A percentile compares a stretch with the other conserved stretches of the same genome.
These are phyloP conservation scores for Xylaria sp. DNA, from an alignment of 2,329 filamentous ascomycete species.

Conservation along the genomic window DNA sequence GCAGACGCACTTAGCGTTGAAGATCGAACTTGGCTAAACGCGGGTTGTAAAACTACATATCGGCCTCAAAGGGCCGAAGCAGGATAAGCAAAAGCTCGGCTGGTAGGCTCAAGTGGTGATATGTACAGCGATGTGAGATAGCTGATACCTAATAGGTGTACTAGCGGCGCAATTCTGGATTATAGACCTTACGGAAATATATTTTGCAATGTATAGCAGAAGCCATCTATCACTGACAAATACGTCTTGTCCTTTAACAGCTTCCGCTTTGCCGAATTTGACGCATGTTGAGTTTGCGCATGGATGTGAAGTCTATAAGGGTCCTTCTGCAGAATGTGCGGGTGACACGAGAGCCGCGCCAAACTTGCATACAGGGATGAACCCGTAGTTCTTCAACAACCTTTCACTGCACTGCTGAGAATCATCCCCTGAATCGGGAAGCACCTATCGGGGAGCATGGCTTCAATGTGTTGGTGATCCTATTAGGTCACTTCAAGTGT, in stretches of 20 bases:
- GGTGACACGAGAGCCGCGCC: slow-evolving; percentile 27
- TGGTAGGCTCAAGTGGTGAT: not conserved
- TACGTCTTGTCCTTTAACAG: not conserved
- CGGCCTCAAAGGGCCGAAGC: not conserved
- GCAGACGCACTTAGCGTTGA: not conserved
- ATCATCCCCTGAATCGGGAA: not conserved
- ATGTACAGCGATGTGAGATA: not conserved
- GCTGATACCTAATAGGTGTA: not conserved
- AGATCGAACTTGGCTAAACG: not conserved
- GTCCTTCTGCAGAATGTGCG: slow-evolving; percentile 15
- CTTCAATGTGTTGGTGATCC: slow-evolving; percentile 27
- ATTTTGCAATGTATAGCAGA: not conserved
- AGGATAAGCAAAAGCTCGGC: not conserved
- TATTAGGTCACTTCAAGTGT: slow-evolving; percentile 32
- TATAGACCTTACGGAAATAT: not conserved
- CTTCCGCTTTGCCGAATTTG: slow-evolving; percentile 5
- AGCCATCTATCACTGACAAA: not conserved
- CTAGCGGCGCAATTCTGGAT: slow-evolving; percentile 6
- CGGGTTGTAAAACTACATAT: not conserved
- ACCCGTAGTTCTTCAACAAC: slow-evolving; percentile 13
- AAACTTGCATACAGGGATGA: slow-evolving; percentile 11
- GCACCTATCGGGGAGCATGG: slow-evolving; percentile 23
- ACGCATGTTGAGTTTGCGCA: slow-evolving; percentile 1
- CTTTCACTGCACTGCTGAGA: slow-evolving; percentile 16
- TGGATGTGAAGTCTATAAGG: slow-evolving; percentile 11